phyloP scores from a whole-genome alignment of 2,329 filamentous ascomycete genomes.

The Clonostachys byssicola region DNA sequence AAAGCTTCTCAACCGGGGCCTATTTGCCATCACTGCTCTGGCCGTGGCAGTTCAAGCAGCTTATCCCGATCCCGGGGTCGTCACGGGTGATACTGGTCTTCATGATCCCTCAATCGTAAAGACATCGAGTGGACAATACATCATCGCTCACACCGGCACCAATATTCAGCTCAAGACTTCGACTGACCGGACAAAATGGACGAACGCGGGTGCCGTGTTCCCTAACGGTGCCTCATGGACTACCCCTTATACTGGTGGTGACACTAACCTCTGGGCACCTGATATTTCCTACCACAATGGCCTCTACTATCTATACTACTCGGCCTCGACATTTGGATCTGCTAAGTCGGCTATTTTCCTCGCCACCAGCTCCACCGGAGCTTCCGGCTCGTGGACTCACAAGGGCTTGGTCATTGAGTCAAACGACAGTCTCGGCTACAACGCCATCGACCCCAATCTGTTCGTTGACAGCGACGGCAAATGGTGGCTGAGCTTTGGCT shows the following conservation, averaged over 20 bases:
- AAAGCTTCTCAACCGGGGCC: not conserved
- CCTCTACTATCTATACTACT: constrained; percentile 24
- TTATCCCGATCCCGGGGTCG: constrained; percentile 10
- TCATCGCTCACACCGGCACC: constrained; percentile 17
- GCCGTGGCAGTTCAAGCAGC: not conserved
- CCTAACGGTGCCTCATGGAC: constrained; percentile 23
- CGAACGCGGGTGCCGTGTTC: constrained; percentile 18
- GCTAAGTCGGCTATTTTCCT: constrained; percentile 21
- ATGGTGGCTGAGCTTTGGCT: constrained; percentile 24
- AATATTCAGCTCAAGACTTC: constrained; percentile 22
- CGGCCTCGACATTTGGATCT: constrained; percentile 18
- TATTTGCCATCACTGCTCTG: not conserved
- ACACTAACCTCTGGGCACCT: constrained; percentile 41
- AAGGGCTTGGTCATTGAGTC: constrained; percentile 19
- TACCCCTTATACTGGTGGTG: constrained; percentile 17
- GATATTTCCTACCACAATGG: constrained; percentile 37
- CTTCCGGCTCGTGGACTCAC: constrained; percentile 20
- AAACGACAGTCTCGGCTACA: constrained; percentile 12
- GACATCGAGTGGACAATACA: constrained; percentile 15
- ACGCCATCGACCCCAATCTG: constrained; percentile 21
- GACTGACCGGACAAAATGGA: constrained; percentile 20
- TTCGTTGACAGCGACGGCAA: constrained; percentile 15
- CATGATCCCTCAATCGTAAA: constrained; percentile 22
- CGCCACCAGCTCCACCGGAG: constrained; percentile 19
- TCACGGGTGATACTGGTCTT: constrained; percentile 15